Conservation (phyloP, 345 rosid species). For the Abelmoschus esculentus region DNA sequence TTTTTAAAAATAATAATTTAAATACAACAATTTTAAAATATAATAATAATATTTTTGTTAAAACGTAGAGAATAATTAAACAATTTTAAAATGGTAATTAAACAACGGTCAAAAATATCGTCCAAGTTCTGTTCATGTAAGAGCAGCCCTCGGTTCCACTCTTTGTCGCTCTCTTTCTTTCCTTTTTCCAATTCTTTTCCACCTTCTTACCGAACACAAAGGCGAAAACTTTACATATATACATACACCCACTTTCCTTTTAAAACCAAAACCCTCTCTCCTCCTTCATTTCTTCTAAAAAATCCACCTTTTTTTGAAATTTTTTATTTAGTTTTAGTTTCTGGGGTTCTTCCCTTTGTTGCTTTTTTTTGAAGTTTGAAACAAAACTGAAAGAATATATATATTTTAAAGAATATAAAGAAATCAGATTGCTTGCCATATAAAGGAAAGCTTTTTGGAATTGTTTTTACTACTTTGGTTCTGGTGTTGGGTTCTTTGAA, state of each 20-base stretch:
- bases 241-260: background rate
- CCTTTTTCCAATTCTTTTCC: background rate
- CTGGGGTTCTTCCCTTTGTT: background rate
- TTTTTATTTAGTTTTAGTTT: background rate
- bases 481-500: background rate
- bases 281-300: background rate
- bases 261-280: background rate
- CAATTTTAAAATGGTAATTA: too few relatives aligned
- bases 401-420: background rate
- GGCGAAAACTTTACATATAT: conserved; percentile 24
- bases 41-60: too few relatives aligned
- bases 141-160: conserved; percentile 25
- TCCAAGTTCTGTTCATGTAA: conserved; percentile 59
- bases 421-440: background rate
- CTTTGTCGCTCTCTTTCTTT: background rate
- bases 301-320: conserved; percentile 7
- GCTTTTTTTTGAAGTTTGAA: background rate
- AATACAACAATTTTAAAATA: too few relatives aligned
- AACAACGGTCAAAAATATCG: conserved; percentile 23
- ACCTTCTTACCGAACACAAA: conserved; percentile 21
- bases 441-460: background rate
- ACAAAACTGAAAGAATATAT: background rate
- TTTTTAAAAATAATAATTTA: too few relatives aligned
- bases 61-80: too few relatives aligned
- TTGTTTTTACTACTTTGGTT: background rate